These are phyloP conservation scores for Globisporangium nodosum DNA, from an alignment of 352 stramenopile genomes.

Conservation along the genomic window DNA sequence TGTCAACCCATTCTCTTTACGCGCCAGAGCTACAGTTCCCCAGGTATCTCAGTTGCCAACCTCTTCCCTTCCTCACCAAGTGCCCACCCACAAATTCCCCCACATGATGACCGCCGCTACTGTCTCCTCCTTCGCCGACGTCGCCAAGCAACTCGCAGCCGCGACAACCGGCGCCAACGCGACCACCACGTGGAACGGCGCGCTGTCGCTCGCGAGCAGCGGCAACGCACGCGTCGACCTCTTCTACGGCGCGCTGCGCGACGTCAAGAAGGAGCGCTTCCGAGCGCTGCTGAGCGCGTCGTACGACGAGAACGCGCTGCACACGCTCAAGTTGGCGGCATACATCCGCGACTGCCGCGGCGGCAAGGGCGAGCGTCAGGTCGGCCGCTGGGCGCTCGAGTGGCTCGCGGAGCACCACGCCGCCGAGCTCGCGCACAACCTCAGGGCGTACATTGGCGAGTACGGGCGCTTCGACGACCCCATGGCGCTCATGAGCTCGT, in stretches of 20 bases:
- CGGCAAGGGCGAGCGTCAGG: conserved; percentile 41
- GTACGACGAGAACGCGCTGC: conserved; percentile 36
- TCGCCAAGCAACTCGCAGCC: conserved; percentile 19
- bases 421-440: conserved; percentile 34
- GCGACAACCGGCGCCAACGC: neutral
- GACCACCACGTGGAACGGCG: conserved; percentile 37
- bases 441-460: conserved; percentile 33
- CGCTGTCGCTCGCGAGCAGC: conserved; percentile 26
- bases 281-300: conserved; percentile 24
- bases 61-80: too few relatives aligned
- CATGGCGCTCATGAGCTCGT: conserved; percentile 33
- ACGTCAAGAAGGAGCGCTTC: conserved; percentile 23
- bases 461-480: conserved; percentile 49
- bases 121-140: too few relatives aligned
- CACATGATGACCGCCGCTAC: too few relatives aligned
- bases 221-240: conserved; percentile 39
- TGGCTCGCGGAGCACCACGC: conserved; percentile 29
- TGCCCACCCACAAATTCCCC: too few relatives aligned
- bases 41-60: too few relatives aligned
- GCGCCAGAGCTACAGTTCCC: too few relatives aligned
- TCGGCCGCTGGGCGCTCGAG: conserved; percentile 33
- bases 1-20: too few relatives aligned
- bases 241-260: conserved; percentile 30
- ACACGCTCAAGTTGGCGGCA: conserved; percentile 50
- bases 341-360: conserved; percentile 45